A percentile compares a stretch with the other conserved stretches of the same genome.
Evolutionary conservation across 2,329 filamentous ascomycete species (phyloP).

Genomic region (Cladosporium sp.): DNA sequence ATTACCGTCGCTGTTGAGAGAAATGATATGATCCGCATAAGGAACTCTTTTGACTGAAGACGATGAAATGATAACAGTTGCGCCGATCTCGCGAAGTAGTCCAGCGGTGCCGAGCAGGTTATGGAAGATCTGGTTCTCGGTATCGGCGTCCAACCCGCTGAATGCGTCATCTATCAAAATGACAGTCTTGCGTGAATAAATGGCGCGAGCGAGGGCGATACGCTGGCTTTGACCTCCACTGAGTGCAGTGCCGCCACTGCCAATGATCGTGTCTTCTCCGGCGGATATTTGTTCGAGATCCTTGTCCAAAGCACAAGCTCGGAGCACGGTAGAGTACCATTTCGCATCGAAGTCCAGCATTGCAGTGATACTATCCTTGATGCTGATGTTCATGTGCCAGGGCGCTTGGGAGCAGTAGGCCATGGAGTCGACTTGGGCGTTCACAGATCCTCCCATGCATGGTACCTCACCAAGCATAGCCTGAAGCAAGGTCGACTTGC

Average conservation of each 20-base stretch:
- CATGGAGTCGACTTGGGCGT: constrained; percentile 28
- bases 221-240: constrained; percentile 53
- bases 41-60: constrained; percentile 31
- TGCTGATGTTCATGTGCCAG: constrained; percentile 36
- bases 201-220: constrained; percentile 45
- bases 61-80: constrained; percentile 39
- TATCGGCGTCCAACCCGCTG: constrained; percentile 48
- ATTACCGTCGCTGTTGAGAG: constrained; percentile 27
- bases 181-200: constrained; percentile 47
- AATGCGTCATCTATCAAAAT: constrained; percentile 51
- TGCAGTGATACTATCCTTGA: constrained; percentile 36
- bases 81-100: constrained; percentile 37
- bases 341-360: constrained; percentile 33
- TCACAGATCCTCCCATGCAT: constrained; percentile 27
- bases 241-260: constrained; percentile 48
- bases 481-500: constrained; percentile 50
- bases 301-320: constrained; percentile 33
- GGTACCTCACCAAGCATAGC: constrained; percentile 43
- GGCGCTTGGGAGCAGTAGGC: constrained; percentile 36
- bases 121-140: constrained; percentile 47
- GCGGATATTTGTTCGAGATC: constrained; percentile 39
- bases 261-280: constrained; percentile 45
- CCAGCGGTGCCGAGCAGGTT: constrained; percentile 45
- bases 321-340: constrained; percentile 36
- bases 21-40: constrained; percentile 41